Conservation (phyloP, 2,329 filamentous ascomycete species). For the Fusarium subglutinans region DNA sequence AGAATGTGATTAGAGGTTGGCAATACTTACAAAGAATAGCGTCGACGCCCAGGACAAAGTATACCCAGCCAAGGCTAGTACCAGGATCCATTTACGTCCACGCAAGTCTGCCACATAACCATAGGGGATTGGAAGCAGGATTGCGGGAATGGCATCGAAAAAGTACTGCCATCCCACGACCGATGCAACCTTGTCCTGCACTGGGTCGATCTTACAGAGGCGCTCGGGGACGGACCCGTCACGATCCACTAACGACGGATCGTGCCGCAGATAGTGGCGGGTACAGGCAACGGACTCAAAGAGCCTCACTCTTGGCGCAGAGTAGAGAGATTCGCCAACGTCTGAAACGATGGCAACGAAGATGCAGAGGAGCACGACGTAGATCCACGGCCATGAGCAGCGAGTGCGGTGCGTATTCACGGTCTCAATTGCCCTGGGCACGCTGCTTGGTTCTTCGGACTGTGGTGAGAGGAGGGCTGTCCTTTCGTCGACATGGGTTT, state of each 20-base stretch:
- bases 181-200: constrained; percentile 2
- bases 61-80: not conserved
- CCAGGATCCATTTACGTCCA: not conserved
- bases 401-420: not conserved
- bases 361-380: not conserved
- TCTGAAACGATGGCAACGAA: not conserved
- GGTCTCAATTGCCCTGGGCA: not conserved
- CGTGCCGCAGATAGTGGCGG: constrained; percentile 2
- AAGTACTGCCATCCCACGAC: constrained; percentile 5
- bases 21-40: not conserved
- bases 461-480: not conserved
- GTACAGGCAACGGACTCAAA: constrained; percentile 2
- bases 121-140: not conserved
- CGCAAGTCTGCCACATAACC: not conserved
- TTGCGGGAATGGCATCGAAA: not conserved
- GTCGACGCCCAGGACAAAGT: not conserved
- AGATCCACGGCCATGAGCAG: constrained; percentile 3
- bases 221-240: not conserved
- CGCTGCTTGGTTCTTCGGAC: not conserved
- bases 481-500: not conserved
- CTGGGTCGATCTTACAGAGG: not conserved
- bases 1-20: not conserved
- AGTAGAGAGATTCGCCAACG: not conserved
- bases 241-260: constrained; percentile 3
- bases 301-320: constrained; percentile 2